These are phyloP conservation scores for Rhodofomes roseus DNA, from an alignment of 1,284 basidiomycete species.

Conservation along the genomic window DNA sequence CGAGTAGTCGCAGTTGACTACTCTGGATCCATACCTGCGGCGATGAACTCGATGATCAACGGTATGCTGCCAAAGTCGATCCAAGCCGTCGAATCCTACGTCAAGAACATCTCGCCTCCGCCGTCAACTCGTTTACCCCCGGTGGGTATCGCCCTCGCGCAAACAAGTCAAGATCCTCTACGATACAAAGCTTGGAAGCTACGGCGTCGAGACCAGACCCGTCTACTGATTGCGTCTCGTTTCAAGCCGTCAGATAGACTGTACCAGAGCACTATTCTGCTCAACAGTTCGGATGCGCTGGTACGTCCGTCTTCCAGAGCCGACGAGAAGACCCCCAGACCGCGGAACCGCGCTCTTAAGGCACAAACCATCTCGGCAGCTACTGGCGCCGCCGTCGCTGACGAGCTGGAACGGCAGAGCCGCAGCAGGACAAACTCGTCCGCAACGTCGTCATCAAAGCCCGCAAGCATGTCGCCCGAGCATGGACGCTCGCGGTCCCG, in stretches of 20 bases:
- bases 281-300: conserved; percentile 25
- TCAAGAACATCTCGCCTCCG: conserved; percentile 59
- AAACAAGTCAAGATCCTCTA: conserved; percentile 44
- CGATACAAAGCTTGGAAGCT: conserved; percentile 48
- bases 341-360: conserved; percentile 13
- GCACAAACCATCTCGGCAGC: neutral
- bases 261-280: conserved; percentile 47
- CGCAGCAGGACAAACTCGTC: neutral
- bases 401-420: neutral
- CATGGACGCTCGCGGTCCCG: conserved; percentile 27
- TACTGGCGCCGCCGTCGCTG: neutral
- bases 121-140: conserved; percentile 69
- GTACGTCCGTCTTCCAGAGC: conserved; percentile 5
- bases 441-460: neutral
- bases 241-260: conserved; percentile 46
- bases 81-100: conserved; percentile 64
- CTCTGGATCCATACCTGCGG: conserved; percentile 81
- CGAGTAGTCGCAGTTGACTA: conserved; percentile 88
- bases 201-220: conserved; percentile 51
- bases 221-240: conserved; percentile 47
- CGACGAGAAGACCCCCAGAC: conserved; percentile 18
- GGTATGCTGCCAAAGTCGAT: conserved; percentile 68
- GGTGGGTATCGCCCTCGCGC: conserved; percentile 51
- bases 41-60: conserved; percentile 89
- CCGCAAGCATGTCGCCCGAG: neutral